Conservation (phyloP, 2,329 filamentous ascomycete genomes). For the Calonectria hawksworthii region DNA sequence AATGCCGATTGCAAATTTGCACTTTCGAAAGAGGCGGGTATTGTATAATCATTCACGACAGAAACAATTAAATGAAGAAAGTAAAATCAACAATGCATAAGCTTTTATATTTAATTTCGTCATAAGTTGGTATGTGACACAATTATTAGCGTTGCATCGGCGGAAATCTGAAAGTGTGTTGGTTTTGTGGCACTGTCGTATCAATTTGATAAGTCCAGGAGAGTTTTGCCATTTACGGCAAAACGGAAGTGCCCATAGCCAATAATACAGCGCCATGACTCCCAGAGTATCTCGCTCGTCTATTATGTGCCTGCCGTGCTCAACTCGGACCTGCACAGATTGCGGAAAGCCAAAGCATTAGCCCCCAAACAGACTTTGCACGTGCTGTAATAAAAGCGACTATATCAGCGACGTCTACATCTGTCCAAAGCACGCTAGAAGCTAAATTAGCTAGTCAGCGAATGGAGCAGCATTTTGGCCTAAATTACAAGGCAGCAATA, state of each 20-base stretch:
- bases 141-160: not conserved
- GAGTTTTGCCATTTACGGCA: not conserved
- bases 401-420: not conserved
- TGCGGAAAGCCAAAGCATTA: not conserved
- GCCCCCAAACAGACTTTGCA: not conserved
- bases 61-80: not conserved
- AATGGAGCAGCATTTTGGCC: not conserved
- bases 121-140: not conserved
- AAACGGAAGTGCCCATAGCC: not conserved
- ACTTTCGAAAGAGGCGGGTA: not conserved
- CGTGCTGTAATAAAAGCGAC: not conserved
- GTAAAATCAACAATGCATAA: not conserved
- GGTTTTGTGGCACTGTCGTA: not conserved
- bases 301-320: not conserved
- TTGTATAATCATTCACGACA: not conserved
- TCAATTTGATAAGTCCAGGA: not conserved
- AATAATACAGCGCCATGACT: not conserved
- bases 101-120: not conserved
- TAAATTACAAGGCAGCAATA: not conserved
- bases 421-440: not conserved
- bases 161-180: not conserved
- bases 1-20: not conserved
- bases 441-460: not conserved
- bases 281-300: not conserved
- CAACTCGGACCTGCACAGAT: not conserved